phyloP scores from a whole-genome alignment of 116 monocot genomes.

The Papilionanthe hybrid region DNA sequence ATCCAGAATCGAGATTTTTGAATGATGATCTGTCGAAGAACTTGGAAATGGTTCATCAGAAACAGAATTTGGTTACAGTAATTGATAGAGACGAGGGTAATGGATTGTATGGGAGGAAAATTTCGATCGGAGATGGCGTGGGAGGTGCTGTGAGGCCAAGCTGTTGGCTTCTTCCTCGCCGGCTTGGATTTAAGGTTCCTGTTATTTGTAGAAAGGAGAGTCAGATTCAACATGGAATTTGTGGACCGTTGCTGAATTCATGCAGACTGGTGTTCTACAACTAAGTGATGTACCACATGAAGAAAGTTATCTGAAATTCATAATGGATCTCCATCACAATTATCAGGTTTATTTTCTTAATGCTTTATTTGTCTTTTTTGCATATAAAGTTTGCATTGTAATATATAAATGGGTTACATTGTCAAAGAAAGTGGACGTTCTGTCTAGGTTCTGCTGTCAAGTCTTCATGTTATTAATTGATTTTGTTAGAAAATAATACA shows the following conservation, averaged over 20 bases:
- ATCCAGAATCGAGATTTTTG: not conserved
- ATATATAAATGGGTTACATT: not conserved
- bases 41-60: too few relatives aligned
- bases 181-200: slow-evolving; percentile 18
- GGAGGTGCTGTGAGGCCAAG: slow-evolving; percentile 12
- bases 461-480: not conserved
- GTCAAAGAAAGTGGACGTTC: not conserved
- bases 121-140: slow-evolving; percentile 15
- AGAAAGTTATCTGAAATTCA: not conserved
- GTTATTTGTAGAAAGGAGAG: slow-evolving; percentile 34
- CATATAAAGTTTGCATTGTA: not conserved
- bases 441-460: not conserved
- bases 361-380: not conserved
- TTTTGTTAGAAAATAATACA: too few relatives aligned
- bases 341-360: too few relatives aligned
- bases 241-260: slow-evolving; percentile 32
- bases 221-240: slow-evolving; percentile 27
- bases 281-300: slow-evolving; percentile 12
- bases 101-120: slow-evolving; percentile 17
- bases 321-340: too few relatives aligned
- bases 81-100: slow-evolving; percentile 2
- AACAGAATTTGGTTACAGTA: not conserved
- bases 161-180: slow-evolving; percentile 1
- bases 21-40: slow-evolving; percentile 4
- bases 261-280: slow-evolving; percentile 47